phyloP scores from a whole-genome alignment of 2,329 filamentous ascomycete genomes.

The Fusarium transvaalense region DNA sequence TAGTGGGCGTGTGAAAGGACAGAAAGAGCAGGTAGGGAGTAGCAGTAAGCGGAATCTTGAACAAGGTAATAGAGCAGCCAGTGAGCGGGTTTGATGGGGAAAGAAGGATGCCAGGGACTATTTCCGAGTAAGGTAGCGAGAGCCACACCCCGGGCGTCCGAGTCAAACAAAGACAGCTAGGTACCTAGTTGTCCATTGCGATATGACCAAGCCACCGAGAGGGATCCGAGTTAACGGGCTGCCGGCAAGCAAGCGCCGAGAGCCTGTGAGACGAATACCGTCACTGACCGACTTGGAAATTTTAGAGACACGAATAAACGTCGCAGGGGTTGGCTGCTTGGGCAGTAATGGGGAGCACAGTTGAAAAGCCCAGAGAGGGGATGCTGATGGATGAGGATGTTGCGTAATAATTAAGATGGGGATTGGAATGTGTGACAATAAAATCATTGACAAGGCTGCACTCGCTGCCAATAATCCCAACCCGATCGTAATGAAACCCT shows the following conservation, averaged over 20 bases:
- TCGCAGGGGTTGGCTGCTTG: constrained; percentile 25
- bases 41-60: constrained; percentile 33
- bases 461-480: constrained; percentile 24
- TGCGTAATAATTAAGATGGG: constrained; percentile 39
- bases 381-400: constrained; percentile 29
- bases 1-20: constrained; percentile 28
- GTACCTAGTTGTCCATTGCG: constrained; percentile 38
- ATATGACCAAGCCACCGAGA: constrained; percentile 45
- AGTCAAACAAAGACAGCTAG: constrained; percentile 36
- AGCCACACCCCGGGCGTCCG: constrained; percentile 33
- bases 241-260: constrained; percentile 20
- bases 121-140: constrained; percentile 26
- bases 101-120: constrained; percentile 31
- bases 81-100: constrained; percentile 29
- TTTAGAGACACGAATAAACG: constrained; percentile 22
- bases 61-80: constrained; percentile 31
- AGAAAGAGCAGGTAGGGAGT: constrained; percentile 35
- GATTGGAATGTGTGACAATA: constrained; percentile 35
- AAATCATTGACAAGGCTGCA: constrained; percentile 31
- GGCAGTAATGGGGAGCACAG: constrained; percentile 24
- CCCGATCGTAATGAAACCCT: constrained; percentile 16
- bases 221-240: constrained; percentile 36
- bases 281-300: constrained; percentile 29
- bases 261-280: constrained; percentile 30
- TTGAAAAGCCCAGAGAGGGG: constrained; percentile 21